phyloP scores from a whole-genome alignment of 306 rosid genomes.

The Cucumis cinereus region DNA sequence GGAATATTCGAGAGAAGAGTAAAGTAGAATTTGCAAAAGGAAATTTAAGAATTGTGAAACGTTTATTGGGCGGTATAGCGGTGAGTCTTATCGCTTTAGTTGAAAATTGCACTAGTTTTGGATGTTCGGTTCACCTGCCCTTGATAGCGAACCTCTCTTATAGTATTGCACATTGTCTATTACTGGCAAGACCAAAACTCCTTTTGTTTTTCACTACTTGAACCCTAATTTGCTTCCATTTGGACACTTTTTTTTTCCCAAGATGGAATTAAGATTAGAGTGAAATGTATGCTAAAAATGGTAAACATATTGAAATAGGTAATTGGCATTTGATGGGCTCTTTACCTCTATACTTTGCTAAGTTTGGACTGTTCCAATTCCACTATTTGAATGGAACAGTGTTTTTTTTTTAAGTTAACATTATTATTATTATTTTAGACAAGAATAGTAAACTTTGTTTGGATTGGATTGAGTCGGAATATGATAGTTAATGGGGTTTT shows the following conservation, averaged over 20 bases:
- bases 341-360: background rate
- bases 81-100: background rate
- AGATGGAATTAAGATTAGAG: background rate
- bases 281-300: background rate
- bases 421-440: too few relatives aligned
- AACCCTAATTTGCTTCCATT: background rate
- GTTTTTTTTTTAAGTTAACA: too few relatives aligned
- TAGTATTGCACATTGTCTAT: background rate
- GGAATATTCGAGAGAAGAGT: slow-evolving; percentile 14
- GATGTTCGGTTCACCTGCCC: background rate
- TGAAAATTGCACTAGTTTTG: background rate
- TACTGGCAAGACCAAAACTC: background rate
- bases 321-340: background rate
- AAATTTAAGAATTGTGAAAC: background rate
- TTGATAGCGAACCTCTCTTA: background rate
- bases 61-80: background rate
- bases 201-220: background rate
- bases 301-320: background rate
- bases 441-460: background rate
- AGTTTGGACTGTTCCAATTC: background rate
- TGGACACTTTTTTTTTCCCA: background rate
- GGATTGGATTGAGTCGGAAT: background rate
- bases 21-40: background rate
- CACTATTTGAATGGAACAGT: background rate
- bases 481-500: background rate